Conservation (phyloP, 139 green algal species). For the Marvania coccoides region DNA sequence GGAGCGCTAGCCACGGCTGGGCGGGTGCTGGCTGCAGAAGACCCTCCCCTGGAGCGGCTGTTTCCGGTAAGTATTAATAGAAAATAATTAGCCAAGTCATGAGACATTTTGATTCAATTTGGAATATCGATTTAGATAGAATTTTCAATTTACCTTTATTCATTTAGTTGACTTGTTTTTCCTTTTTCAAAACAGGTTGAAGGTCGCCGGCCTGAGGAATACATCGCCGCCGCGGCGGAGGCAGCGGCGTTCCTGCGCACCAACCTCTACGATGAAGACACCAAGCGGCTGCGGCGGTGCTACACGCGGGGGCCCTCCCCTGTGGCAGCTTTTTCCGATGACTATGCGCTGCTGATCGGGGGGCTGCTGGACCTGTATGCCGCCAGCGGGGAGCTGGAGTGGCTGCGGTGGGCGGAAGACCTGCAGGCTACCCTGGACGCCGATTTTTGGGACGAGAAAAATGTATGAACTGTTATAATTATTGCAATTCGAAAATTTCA, state of each 20-base stretch:
- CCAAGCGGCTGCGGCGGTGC: conserved; percentile 40
- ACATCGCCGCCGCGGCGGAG: not conserved
- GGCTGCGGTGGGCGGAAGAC: conserved; percentile 69
- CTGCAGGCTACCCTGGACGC: conserved; percentile 68
- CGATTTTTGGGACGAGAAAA: conserved; percentile 68
- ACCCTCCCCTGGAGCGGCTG: conserved; percentile 9
- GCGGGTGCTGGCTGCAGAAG: conserved; percentile 40
- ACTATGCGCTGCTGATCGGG: conserved; percentile 64
- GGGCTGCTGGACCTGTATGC: conserved; percentile 80
- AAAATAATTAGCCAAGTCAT: too few species aligned
- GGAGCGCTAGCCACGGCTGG: conserved; percentile 62
- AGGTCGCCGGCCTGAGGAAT: not conserved
- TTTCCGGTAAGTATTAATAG: too few species aligned
- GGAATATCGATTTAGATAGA: too few species aligned
- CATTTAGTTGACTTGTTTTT: too few species aligned
- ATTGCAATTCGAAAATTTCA: too few species aligned
- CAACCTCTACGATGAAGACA: conserved; percentile 59
- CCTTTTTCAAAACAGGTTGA: too few species aligned
- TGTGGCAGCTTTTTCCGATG: conserved; percentile 62
- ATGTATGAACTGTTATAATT: too few species aligned
- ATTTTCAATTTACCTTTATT: too few species aligned
- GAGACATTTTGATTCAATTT: too few species aligned
- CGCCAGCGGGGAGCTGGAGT: conserved; percentile 48
- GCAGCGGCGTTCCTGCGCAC: conserved; percentile 56
- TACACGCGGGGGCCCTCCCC: conserved; percentile 52